phyloP scores from a whole-genome alignment of 768 basidiomycete species.

The Rhizopogon sp. region DNA sequence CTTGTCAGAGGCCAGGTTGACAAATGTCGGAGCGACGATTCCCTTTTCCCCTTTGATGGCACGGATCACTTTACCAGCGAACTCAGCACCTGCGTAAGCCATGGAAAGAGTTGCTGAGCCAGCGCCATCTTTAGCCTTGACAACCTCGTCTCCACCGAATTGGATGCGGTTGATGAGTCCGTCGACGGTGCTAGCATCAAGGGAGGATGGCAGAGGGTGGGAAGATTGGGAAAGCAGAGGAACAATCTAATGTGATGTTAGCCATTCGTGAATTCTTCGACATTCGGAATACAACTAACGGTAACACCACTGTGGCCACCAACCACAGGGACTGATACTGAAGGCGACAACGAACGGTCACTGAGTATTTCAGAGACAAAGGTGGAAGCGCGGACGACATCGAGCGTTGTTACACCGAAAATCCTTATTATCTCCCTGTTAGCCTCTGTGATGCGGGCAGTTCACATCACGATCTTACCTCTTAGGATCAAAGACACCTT shows the following conservation, averaged over 20 bases:
- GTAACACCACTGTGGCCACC: constrained; percentile 95
- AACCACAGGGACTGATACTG: constrained; percentile 81
- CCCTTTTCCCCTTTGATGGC: constrained; percentile 88
- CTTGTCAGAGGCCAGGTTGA: constrained; percentile 70
- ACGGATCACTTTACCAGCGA: constrained; percentile 75
- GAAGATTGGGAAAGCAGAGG: constrained; percentile 91
- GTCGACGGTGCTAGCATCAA: constrained; percentile 45
- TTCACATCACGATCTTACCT: constrained; percentile 41
- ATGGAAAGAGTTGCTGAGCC: constrained; percentile 97
- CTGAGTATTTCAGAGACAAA: constrained; percentile 82
- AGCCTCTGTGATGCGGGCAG: background rate
- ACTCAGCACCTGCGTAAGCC: constrained; percentile 93
- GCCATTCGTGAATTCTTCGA: constrained; percentile 4
- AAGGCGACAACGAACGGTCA: constrained; percentile 53
- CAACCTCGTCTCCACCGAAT: constrained; percentile 96
- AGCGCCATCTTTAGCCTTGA: constrained; percentile 89
- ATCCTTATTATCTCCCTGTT: constrained; percentile 44
- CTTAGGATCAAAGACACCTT: constrained; percentile 88
- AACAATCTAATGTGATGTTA: constrained; percentile 55
- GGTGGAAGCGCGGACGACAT: constrained; percentile 96
- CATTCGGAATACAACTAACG: constrained; percentile 32
- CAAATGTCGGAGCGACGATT: constrained; percentile 79
- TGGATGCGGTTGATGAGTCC: constrained; percentile 81
- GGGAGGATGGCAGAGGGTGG: constrained; percentile 60
- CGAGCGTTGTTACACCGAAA: constrained; percentile 97